Percentiles rank a stretch among this genome's conserved stretches.
These are phyloP conservation scores for Penicillium sp. DNA, from an alignment of 2,329 filamentous ascomycete genomes.

Conservation along the genomic window DNA sequence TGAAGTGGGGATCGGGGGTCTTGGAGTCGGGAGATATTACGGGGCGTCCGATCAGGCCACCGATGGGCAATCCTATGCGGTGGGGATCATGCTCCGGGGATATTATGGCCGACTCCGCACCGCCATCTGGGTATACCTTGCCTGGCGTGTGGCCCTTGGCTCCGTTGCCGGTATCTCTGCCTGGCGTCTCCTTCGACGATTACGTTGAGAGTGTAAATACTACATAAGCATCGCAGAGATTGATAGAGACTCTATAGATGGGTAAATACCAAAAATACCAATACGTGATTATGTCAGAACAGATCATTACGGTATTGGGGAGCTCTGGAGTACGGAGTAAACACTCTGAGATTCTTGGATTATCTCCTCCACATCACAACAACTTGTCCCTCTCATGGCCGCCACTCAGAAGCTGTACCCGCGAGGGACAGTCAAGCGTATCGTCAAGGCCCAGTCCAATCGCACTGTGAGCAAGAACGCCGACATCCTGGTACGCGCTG, in stretches of 20 bases:
- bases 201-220: neutral
- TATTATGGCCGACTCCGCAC: conserved; percentile 45
- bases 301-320: neutral
- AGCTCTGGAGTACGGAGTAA: neutral
- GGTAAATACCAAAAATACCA: neutral
- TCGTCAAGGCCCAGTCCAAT: conserved; percentile 84
- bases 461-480: conserved; percentile 80
- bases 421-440: conserved; percentile 81
- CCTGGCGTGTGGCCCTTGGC: conserved; percentile 38
- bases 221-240: neutral
- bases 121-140: conserved; percentile 44
- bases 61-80: conserved; percentile 37
- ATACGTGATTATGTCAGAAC: conserved; percentile 1
- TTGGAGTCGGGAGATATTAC: conserved; percentile 39
- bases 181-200: conserved; percentile 32
- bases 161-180: conserved; percentile 31
- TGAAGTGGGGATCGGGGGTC: conserved; percentile 41
- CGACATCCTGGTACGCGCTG: conserved; percentile 70
- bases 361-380: neutral
- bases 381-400: conserved; percentile 50
- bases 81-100: conserved; percentile 46
- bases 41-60: conserved; percentile 26
- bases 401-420: conserved; percentile 76
- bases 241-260: neutral
- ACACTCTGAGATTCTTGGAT: too few relatives aligned